Base-by-base conservation (phyloP, 352 stramenopile genomes). In the Aphanomyces stellatus region DNA sequence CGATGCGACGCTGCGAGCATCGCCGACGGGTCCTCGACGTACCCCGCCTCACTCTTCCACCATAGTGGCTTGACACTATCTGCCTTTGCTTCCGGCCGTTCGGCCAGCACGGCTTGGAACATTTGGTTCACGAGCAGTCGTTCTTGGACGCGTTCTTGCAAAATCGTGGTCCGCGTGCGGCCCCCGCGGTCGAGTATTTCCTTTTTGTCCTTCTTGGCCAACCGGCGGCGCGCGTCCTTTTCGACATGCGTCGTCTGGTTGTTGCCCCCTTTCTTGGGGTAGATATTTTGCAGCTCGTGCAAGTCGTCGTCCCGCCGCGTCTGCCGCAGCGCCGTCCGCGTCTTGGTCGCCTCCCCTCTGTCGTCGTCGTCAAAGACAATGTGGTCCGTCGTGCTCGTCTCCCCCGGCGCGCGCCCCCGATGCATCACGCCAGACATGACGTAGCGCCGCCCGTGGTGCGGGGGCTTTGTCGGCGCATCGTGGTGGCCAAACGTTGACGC, bases 211-310 rank as follows among this genome's bases (percentile, higher is more conserved):
- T 13, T 24, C 27, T 60, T 60, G 22, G 34, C 19, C 42, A 51
- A 24, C 25, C 25, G 8, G 1, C 8, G 11, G 46, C 17, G 46
- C 24, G 13, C n/a, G 11, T 53, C 11, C 24, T 57, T 57, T 35
- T 79, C 72, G 61, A 88, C 76, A 57, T 88, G 78, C 2, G 60
- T 68, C 15, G 78, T 77, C 35, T 88, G 75, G 64, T 87, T 88
- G 62, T 75, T 74, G 13, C 88, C 72, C 51, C 70, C 82, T 27
- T 73, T 79, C 7, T 72, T 53, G 3, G 70, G 74, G 27, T 70
- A 74, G 19, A 76, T 72, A 0, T 70, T 40, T 3, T 74, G 65
- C 11, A 79, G 72, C 51, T 74, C 55, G 30, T 71, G 67, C 13
- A 87, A 34, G 31, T 83, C 35, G 8, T 65, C 72, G 2, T 73